A percentile compares a stretch with the other conserved stretches of the same genome.
Conservation (phyloP, 495 filamentous ascomycete species). For the Penicillium tannophilum region DNA sequence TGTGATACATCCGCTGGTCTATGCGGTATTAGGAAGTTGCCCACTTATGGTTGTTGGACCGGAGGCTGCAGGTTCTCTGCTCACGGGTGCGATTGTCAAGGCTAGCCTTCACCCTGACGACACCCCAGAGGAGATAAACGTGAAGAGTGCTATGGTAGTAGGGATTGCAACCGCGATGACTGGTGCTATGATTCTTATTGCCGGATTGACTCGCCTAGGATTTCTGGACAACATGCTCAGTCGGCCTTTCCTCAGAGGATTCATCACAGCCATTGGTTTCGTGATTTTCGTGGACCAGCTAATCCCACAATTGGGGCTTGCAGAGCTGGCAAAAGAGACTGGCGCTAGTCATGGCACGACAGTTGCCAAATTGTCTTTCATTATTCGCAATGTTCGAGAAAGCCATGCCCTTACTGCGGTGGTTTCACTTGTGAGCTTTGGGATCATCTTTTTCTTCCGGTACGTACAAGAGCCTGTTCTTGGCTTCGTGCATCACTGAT, state of each 20-base stretch:
- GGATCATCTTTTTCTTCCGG: constrained; percentile 85
- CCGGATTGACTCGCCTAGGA: constrained; percentile 82
- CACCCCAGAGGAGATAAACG: constrained; percentile 69
- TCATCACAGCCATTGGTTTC: constrained; percentile 94
- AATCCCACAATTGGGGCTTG: constrained; percentile 84
- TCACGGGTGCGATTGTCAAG: constrained; percentile 85
- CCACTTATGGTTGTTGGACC: constrained; percentile 94
- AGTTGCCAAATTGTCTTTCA: constrained; percentile 79
- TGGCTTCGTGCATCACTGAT: constrained; percentile 1
- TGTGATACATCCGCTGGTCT: constrained; percentile 86
- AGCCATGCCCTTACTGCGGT: constrained; percentile 72
- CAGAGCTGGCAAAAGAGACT: constrained; percentile 55
- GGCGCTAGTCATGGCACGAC: constrained; percentile 79
- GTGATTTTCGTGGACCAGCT: constrained; percentile 96
- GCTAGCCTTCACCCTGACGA: constrained; percentile 68
- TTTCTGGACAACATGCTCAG: constrained; percentile 95
- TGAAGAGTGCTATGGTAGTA: constrained; percentile 75
- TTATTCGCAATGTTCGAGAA: constrained; percentile 63
- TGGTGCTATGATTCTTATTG: constrained; percentile 81
- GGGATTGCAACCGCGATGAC: constrained; percentile 88
- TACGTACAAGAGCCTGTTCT: constrained; percentile 32
- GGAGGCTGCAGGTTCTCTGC: constrained; percentile 88
- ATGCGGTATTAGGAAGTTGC: constrained; percentile 87
- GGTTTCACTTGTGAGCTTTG: constrained; percentile 78
- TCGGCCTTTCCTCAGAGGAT: constrained; percentile 87